These are phyloP conservation scores for Lentinula sp. DNA, from an alignment of 768 basidiomycete species.

Conservation along the genomic window DNA sequence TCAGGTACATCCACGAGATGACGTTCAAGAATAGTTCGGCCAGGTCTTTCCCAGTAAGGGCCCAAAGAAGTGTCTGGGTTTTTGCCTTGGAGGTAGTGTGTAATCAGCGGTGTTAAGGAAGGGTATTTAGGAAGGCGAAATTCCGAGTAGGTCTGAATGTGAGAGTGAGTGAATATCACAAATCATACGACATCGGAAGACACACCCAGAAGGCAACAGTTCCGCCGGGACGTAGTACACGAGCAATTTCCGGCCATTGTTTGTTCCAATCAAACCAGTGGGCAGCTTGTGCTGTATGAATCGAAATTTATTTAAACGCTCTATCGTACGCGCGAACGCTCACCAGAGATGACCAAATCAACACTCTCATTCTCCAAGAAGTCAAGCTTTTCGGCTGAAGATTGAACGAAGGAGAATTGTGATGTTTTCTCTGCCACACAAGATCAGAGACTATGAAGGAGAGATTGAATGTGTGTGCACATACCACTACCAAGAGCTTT, in stretches of 20 bases:
- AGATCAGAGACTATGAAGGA: background rate
- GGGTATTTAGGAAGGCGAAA: slow-evolving; percentile 63
- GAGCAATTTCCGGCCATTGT: slow-evolving; percentile 62
- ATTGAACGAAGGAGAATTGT: slow-evolving; percentile 28
- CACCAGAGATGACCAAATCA: slow-evolving; percentile 67
- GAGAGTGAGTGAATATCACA: too few species aligned
- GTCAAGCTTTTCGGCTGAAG: slow-evolving; percentile 49
- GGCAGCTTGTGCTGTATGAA: slow-evolving; percentile 57
- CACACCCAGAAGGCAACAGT: slow-evolving; percentile 72
- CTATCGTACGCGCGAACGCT: slow-evolving; percentile 10
- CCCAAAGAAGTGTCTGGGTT: slow-evolving; percentile 54
- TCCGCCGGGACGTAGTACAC: slow-evolving; percentile 56
- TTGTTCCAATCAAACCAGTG: slow-evolving; percentile 80
- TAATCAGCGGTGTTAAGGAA: slow-evolving; percentile 49
- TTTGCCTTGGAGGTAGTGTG: slow-evolving; percentile 54
- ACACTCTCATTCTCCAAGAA: slow-evolving; percentile 45
- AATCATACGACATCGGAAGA: background rate
- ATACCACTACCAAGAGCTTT: slow-evolving; percentile 11
- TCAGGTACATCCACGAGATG: slow-evolving; percentile 68
- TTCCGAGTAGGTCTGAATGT: slow-evolving; percentile 56
- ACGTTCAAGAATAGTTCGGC: slow-evolving; percentile 66
- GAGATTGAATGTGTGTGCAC: background rate
- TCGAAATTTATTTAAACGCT: background rate
- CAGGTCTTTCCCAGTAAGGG: slow-evolving; percentile 76
- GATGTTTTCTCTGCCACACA: slow-evolving; percentile 16